Percentiles rank a stretch among this genome's conserved stretches.
These are phyloP conservation scores for Avena eriantha DNA, from an alignment of 176 grass and related monocot species.

Conservation along the genomic window DNA sequence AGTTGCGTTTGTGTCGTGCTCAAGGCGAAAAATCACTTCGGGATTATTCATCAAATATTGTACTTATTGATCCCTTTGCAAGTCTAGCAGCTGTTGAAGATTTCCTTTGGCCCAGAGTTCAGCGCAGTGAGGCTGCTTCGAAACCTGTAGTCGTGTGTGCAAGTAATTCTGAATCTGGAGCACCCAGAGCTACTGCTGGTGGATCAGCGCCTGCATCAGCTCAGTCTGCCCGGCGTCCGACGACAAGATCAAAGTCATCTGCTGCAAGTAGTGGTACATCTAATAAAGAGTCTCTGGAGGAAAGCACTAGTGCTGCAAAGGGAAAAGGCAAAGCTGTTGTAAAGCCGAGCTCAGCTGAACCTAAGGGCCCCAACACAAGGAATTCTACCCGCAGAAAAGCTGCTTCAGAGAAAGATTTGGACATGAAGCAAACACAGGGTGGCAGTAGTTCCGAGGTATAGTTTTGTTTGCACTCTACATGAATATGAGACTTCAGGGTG, in stretches of 20 bases:
- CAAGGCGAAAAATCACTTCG: slow-evolving; percentile 83
- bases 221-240: slow-evolving; percentile 55
- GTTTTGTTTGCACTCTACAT: slow-evolving; percentile 1
- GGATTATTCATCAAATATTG: slow-evolving; percentile 95
- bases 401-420: slow-evolving; percentile 74
- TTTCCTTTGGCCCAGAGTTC: slow-evolving; percentile 91
- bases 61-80: slow-evolving; percentile 81
- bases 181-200: slow-evolving; percentile 39
- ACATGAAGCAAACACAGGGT: slow-evolving; percentile 61
- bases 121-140: slow-evolving; percentile 65
- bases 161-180: slow-evolving; percentile 77
- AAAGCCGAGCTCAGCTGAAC: slow-evolving; percentile 65
- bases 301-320: slow-evolving; percentile 60
- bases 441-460: slow-evolving; percentile 89
- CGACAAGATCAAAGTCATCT: slow-evolving; percentile 85
- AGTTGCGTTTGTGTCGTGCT: slow-evolving; percentile 80
- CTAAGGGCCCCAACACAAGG: slow-evolving; percentile 75
- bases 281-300: slow-evolving; percentile 63
- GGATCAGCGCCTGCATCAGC: slow-evolving; percentile 50
- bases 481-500: background rate
- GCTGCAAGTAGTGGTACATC: slow-evolving; percentile 50
- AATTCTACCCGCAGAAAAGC: slow-evolving; percentile 66
- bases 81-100: slow-evolving; percentile 85
- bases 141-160: slow-evolving; percentile 50
- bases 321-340: slow-evolving; percentile 85